Conservation (phyloP, 1,139 yeast species). For the Tardiomyces blankii region DNA sequence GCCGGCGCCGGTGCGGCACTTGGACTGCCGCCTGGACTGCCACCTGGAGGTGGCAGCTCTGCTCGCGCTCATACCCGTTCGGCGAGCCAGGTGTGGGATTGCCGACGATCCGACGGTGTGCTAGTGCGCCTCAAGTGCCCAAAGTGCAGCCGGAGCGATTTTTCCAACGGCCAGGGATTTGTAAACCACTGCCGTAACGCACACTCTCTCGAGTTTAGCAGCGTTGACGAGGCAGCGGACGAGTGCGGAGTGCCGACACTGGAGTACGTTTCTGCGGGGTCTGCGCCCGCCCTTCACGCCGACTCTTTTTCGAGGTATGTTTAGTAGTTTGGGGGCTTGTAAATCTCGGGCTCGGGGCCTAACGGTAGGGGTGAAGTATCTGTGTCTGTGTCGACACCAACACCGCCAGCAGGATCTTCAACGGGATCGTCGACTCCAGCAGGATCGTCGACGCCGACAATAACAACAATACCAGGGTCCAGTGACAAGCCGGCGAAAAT, state of each 20-base stretch:
- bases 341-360: not conserved
- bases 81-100: constrained; percentile 38
- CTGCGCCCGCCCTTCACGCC: constrained; percentile 23
- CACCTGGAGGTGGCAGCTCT: constrained; percentile 1
- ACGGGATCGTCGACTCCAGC: no score
- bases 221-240: constrained; percentile 68
- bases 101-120: constrained; percentile 62
- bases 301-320: constrained; percentile 5
- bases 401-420: not conserved
- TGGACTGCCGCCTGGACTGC: constrained; percentile 3
- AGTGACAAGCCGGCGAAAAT: constrained; percentile 3
- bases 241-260: constrained; percentile 44
- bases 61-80: constrained; percentile 4
- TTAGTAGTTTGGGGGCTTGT: constrained; percentile 2
- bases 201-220: constrained; percentile 58
- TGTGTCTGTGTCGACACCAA: not conserved
- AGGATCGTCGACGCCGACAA: no score
- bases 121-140: constrained; percentile 60
- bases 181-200: constrained; percentile 67
- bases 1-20: constrained; percentile 5
- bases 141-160: constrained; percentile 55
- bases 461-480: no score
- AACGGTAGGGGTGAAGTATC: not conserved
- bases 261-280: not conserved
- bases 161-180: constrained; percentile 72